Base-by-base conservation (phyloP, 208 protist genomes). In the Zelonia costaricensis region DNA sequence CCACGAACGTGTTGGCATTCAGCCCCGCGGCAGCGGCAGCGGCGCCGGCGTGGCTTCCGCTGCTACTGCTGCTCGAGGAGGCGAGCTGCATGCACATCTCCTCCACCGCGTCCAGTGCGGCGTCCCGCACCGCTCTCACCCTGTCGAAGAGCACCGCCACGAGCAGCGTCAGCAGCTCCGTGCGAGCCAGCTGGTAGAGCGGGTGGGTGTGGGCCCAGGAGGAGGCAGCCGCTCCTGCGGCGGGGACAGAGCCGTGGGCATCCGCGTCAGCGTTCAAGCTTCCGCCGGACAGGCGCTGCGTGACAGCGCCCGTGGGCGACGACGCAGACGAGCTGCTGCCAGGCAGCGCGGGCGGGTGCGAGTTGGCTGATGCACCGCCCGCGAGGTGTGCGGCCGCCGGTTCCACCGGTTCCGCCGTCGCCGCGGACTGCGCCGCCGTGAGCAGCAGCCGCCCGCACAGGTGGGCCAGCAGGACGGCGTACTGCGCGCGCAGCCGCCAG, bases 111-210 rank as follows among this genome's bases (percentile, higher is more conserved):
- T 77, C 75, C 3, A 94, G 63, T 12, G 88, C 84, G 27, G 73
- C 52, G 45, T 92, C 88, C 18, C 88, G 84, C 23, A 92, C 84
- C 0, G 80, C 82, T 49, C 81, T 83, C 30, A 84, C 86, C 58
- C 88, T 92, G 63, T 94, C 88, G 59, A 94, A 94, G 16, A 94
- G 62, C 25, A 80, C 71, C 22, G 77, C 65, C 15, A 92, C 85
- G 0, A 92, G 63, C 46, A 92, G 45, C 39, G 75, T 79, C 31
- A 94, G 73, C 33, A 94, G 73, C 62, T 86, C 66, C 38, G 83
- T 74, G 23, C 78, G 70, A 10, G 79, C 82, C 10, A 92, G 76
- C n/a, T 67, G 75, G 44, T 82, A 82, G 8, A 88, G 68, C 13
- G 78, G 74, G 51, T 84, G 71, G 13, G 60, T 74, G 66, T 64